Conservation (phyloP, 441 rosid genomes). For the Erodium moschatum region DNA sequence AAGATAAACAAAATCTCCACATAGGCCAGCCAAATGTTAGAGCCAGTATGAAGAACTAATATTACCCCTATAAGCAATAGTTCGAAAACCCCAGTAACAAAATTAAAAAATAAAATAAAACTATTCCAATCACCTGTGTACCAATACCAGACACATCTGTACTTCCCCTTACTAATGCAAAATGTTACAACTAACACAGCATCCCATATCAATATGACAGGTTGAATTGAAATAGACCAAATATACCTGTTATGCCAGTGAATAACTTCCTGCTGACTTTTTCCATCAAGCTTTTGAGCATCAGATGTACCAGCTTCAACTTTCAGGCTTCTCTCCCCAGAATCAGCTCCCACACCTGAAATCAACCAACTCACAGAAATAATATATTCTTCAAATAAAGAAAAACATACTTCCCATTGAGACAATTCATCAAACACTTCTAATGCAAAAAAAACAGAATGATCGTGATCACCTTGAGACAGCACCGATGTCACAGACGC, state of each 20-base stretch:
- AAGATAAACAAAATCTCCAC: too few species aligned
- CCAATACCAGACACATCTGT: neutral
- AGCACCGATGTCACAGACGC: conserved; percentile 42
- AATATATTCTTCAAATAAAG: neutral
- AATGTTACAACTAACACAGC: neutral
- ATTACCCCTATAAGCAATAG: neutral
- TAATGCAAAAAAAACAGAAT: neutral
- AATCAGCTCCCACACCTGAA: conserved; percentile 58
- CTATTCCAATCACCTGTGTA: conserved; percentile 2
- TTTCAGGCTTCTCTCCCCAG: conserved; percentile 49
- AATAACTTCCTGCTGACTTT: conserved; percentile 62
- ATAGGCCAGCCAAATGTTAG: too few species aligned
- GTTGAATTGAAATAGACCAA: neutral
- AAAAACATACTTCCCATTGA: neutral
- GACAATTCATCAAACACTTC: neutral
- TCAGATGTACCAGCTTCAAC: conserved; percentile 48
- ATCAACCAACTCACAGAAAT: neutral
- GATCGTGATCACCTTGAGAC: conserved; percentile 39
- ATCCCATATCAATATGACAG: neutral
- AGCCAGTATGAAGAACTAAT: too few species aligned
- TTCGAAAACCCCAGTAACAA: neutral
- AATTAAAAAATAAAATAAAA: neutral
- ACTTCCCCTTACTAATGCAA: neutral
- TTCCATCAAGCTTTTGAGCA: conserved; percentile 63
- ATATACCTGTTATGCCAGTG: conserved; percentile 77